A percentile compares a stretch with the other conserved stretches of the same genome.
Conservation (phyloP, 1,284 basidiomycete species). For the Tausonia pullulans region DNA sequence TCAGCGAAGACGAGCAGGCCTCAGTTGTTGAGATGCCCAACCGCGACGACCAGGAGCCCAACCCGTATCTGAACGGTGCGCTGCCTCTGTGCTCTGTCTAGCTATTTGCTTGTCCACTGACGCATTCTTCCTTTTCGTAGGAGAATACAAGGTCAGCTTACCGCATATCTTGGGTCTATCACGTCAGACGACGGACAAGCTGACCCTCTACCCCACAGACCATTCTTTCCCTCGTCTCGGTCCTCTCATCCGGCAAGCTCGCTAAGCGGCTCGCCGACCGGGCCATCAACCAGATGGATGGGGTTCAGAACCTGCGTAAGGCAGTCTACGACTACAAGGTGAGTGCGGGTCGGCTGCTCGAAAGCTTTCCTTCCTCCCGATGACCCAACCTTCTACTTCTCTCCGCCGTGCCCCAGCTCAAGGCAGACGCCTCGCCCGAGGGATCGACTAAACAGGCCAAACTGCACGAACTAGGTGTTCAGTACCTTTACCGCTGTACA, state of each 20-base stretch:
- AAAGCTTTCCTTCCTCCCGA: background rate
- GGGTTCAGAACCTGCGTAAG: slow-evolving; percentile 85
- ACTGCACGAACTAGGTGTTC: slow-evolving; percentile 61
- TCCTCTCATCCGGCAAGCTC: slow-evolving; percentile 73
- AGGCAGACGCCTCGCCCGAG: slow-evolving; percentile 68
- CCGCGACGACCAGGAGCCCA: slow-evolving; percentile 52
- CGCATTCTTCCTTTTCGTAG: slow-evolving; percentile 36
- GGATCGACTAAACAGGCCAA: slow-evolving; percentile 65
- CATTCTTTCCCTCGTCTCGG: slow-evolving; percentile 84
- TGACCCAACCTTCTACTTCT: background rate
- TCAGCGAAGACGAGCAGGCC: slow-evolving; percentile 31
- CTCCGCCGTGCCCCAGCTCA: slow-evolving; percentile 57
- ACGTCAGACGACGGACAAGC: too few relatives aligned
- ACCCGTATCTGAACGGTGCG: slow-evolving; percentile 73
- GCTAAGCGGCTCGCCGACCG: slow-evolving; percentile 89
- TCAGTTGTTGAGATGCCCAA: slow-evolving; percentile 40
- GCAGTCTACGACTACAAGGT: slow-evolving; percentile 69
- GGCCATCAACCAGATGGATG: slow-evolving; percentile 76
- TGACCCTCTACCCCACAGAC: slow-evolving; percentile 32
- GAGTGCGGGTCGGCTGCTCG: slow-evolving; percentile 23
- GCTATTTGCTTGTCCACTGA: background rate
- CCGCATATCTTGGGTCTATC: too few relatives aligned
- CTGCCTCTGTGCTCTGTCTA: too few relatives aligned
- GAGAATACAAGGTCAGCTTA: slow-evolving; percentile 65
- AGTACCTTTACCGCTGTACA: slow-evolving; percentile 54